These are phyloP conservation scores for Kalanchoe fedtschenkoi DNA, from an alignment of 164 flowering plant species.

Conservation along the genomic window DNA sequence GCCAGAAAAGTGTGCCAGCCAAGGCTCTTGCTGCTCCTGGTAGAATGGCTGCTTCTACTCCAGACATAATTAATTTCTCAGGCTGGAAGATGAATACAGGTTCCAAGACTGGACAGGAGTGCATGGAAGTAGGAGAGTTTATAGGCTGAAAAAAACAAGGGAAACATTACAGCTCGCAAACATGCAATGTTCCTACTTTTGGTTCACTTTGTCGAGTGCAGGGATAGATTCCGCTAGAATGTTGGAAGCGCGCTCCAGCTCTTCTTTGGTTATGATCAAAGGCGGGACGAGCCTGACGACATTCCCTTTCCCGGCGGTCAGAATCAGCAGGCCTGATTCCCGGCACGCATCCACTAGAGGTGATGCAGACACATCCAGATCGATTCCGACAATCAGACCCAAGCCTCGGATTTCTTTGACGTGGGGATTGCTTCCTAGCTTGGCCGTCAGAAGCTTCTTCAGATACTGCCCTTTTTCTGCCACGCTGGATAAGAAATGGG, in stretches of 20 bases:
- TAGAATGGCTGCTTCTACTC: too few species aligned
- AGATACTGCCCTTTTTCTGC: constrained; percentile 53
- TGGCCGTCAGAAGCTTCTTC: constrained; percentile 32
- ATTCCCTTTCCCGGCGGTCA: constrained; percentile 87
- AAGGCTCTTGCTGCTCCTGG: too few species aligned
- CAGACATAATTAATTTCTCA: too few species aligned
- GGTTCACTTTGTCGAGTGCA: constrained; percentile 26
- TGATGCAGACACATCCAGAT: constrained; percentile 62
- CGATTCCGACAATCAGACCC: constrained; percentile 78
- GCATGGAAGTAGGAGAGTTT: too few species aligned
- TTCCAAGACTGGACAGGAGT: too few species aligned
- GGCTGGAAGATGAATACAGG: too few species aligned
- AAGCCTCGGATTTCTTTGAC: constrained; percentile 69
- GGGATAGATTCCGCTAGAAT: constrained; percentile 37
- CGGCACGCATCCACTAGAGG: constrained; percentile 76
- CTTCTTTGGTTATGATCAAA: constrained; percentile 62
- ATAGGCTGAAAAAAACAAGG: too few species aligned
- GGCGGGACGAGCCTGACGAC: constrained; percentile 86
- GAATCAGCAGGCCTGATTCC: constrained; percentile 57
- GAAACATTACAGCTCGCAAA: too few species aligned
- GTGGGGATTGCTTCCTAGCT: constrained; percentile 49
- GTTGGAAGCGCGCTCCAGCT: constrained; percentile 48
- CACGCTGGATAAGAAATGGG: constrained; percentile 51
- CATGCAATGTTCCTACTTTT: not conserved
- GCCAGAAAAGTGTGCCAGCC: too few species aligned